phyloP scores from a whole-genome alignment of 176 grass and related monocot species.

The Zea luxurians region DNA sequence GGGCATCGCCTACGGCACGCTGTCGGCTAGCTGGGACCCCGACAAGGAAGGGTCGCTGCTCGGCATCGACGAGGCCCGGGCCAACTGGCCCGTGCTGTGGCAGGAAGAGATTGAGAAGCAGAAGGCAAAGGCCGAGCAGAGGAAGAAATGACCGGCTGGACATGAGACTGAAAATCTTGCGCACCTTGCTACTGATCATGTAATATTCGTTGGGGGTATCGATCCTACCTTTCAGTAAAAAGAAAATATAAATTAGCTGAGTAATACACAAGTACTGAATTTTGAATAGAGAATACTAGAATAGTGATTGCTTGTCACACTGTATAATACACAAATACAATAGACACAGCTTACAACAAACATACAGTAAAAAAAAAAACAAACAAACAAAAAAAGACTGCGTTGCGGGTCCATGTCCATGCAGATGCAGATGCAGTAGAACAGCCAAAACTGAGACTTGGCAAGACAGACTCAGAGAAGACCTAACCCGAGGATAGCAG shows the following conservation, averaged over 20 bases:
- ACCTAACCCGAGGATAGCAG: constrained; percentile 19
- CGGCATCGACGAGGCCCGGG: constrained; percentile 64
- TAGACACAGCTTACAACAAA: constrained; percentile 17
- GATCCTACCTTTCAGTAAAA: neutral
- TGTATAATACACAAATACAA: constrained; percentile 28
- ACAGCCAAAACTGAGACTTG: constrained; percentile 6
- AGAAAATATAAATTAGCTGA: neutral
- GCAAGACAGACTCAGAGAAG: neutral
- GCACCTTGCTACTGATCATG: neutral
- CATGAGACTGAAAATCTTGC: neutral
- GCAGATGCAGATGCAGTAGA: neutral
- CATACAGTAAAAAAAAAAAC: neutral
- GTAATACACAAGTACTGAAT: neutral
- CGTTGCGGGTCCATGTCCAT: neutral
- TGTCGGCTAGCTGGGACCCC: constrained; percentile 82
- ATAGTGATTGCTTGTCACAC: neutral
- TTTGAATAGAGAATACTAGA: neutral
- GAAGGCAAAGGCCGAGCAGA: constrained; percentile 21
- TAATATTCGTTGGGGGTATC: neutral
- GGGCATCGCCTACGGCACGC: constrained; percentile 83
- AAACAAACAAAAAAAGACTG: neutral
- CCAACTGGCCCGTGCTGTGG: constrained; percentile 89
- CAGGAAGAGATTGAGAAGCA: constrained; percentile 57
- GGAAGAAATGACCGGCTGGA: constrained; percentile 10
- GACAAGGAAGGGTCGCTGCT: constrained; percentile 73